Base-by-base conservation (phyloP, 176 grass and related monocot species). In the Ensete glaucum region DNA sequence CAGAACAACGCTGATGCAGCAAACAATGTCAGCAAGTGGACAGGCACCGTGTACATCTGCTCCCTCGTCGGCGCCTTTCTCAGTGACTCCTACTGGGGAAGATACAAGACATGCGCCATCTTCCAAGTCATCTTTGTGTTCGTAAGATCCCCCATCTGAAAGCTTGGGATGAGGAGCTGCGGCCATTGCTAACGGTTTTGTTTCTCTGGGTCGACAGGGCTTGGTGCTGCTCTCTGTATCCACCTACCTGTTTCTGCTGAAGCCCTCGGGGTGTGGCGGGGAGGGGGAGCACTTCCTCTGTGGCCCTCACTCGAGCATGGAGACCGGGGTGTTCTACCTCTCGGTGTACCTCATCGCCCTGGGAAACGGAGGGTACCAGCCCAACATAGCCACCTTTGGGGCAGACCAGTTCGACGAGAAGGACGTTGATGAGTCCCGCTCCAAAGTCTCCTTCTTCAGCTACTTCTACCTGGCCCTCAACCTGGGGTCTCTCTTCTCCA, bases 71-170 rank as follows among this genome's bases (percentile, higher is more conserved):
- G 72, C 1, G 72, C 72, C 52, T 74, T 74, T 24, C 72, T 73
- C 23, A 74, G 72, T 55, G 72, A 74, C 72, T 74, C 72, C 23
- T 74, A 74, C 53, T 74, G 72, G 72, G 53, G 72, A 55, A 74
- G 72, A 74, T 74, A 55, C 53, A 74, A 74, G 72, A 55, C 72
- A 27, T 74, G 72, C 56, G 72, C 23, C 20, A 57, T 74, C 50
- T 74, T 74, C 53, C 72, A 74, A 74, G 21, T 55, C 72, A 74
- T 73, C 72, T 74, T 74, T 57, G 72, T 74, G 19, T 11, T 74
- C 16, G 72, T 74, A 74, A 56, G 53, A 43, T 43, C 34, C 24
- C 4, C 24, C 4, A 43, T 43, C 34, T 43, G 34, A 43, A 43
- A 43, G 34, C 34, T 6, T 43, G 34, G 0, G 34, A 6, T 5